These are phyloP conservation scores for Artemisia annua DNA, from an alignment of 129 eudicot genomes.

Conservation along the genomic window DNA sequence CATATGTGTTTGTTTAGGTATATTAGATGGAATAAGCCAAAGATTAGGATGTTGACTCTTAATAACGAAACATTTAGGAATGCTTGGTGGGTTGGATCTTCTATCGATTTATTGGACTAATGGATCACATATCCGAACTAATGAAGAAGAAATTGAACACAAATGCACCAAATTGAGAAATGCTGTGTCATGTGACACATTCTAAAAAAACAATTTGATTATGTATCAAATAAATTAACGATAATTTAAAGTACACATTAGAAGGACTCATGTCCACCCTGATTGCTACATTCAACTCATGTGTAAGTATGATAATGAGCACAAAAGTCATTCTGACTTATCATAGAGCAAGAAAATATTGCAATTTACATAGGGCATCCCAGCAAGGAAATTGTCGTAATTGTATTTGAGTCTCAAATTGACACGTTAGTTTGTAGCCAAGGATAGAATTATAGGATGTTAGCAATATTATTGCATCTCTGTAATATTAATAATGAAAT, in stretches of 20 bases:
- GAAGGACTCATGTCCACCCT: background rate
- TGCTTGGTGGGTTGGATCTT: no score
- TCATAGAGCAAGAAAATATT: background rate
- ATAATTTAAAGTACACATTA: background rate
- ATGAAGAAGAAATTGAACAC: background rate
- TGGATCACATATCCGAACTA: no score
- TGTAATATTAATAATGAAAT: background rate
- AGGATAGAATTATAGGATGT: background rate
- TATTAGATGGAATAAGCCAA: no score
- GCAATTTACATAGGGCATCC: background rate
- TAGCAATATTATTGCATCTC: conserved; percentile 15
- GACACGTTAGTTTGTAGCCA: conserved; percentile 2
- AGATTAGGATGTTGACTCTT: no score
- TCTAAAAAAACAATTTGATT: background rate
- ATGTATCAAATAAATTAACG: background rate
- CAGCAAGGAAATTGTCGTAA: background rate
- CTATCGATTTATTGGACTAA: no score
- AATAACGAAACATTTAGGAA: no score
- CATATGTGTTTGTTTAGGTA: no score
- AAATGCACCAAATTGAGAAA: background rate
- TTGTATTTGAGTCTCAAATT: conserved; percentile 5
- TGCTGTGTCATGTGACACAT: background rate
- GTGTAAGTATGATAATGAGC: no score
- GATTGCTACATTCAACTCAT: background rate
- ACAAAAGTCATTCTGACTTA: background rate